A percentile compares a stretch with the other conserved stretches of the same genome.
phyloP scores from a whole-genome alignment of 2,329 filamentous ascomycete genomes.

The Waltergamsia citrina region DNA sequence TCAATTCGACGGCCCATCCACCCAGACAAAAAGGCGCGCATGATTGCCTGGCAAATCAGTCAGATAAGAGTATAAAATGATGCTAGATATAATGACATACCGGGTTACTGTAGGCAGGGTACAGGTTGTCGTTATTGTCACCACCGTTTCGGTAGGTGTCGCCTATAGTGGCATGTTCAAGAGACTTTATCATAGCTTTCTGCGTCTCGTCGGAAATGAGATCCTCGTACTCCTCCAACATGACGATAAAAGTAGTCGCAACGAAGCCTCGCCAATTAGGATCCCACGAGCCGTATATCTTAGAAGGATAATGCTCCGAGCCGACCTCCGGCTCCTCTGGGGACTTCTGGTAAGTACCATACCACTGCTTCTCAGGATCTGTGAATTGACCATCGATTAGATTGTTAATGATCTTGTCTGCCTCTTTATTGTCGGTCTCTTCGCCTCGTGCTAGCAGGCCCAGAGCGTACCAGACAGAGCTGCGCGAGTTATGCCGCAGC shows the following conservation, averaged over 20 bases:
- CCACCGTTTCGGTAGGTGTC: slow-evolving; percentile 54
- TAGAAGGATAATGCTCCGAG: slow-evolving; percentile 34
- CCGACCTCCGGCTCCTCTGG: slow-evolving; percentile 50
- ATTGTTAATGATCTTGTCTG: slow-evolving; percentile 42
- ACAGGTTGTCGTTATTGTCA: slow-evolving; percentile 52
- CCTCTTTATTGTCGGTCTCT: slow-evolving; percentile 35
- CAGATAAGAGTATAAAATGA: too few species aligned
- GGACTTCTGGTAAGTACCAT: slow-evolving; percentile 41
- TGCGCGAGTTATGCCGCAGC: slow-evolving; percentile 45
- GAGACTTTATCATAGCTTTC: slow-evolving; percentile 37
- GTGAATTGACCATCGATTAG: slow-evolving; percentile 45
- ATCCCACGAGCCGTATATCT: slow-evolving; percentile 49
- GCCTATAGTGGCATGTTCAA: slow-evolving; percentile 46
- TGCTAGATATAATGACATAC: too few species aligned
- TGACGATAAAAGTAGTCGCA: slow-evolving; percentile 47
- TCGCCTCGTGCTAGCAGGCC: slow-evolving; percentile 47
- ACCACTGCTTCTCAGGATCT: slow-evolving; percentile 44
- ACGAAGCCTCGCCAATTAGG: slow-evolving; percentile 58
- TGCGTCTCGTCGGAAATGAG: slow-evolving; percentile 27
- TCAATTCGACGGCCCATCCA: slow-evolving; percentile 46
- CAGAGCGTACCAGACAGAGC: slow-evolving; percentile 49
- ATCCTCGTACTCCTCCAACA: slow-evolving; percentile 46
- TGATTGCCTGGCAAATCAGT: too few species aligned
- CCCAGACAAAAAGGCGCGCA: slow-evolving; percentile 51
- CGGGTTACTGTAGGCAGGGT: slow-evolving; percentile 54